Evolutionary conservation across 1,284 basidiomycete genomes (phyloP).

Genomic region (Athelia sp.): DNA sequence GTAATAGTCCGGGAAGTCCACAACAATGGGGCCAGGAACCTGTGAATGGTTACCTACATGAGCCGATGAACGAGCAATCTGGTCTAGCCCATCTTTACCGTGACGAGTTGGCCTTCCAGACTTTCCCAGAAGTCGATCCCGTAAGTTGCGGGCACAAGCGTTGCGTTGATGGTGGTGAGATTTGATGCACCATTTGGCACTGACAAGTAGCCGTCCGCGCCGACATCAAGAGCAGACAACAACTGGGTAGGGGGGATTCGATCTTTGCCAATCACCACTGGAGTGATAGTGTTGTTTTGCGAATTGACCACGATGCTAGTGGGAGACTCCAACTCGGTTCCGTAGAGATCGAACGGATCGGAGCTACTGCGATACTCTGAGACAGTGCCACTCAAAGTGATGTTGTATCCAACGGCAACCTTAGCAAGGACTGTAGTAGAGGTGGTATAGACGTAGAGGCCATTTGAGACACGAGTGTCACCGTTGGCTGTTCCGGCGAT

Average conservation of each 20-base stretch:
- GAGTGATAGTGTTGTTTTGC: constrained; percentile 25
- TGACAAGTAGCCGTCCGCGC: constrained; percentile 49
- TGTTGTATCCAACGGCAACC: constrained; percentile 43
- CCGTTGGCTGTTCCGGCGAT: constrained; percentile 39
- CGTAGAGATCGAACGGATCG: constrained; percentile 39
- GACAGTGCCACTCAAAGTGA: constrained; percentile 44
- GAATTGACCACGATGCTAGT: constrained; percentile 41
- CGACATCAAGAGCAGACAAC: constrained; percentile 45
- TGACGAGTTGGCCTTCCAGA: constrained; percentile 57
- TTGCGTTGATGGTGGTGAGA: constrained; percentile 40
- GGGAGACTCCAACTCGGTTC: constrained; percentile 47
- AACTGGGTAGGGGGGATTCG: constrained; percentile 47
- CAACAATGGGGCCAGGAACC: constrained; percentile 41
- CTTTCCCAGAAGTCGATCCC: constrained; percentile 67
- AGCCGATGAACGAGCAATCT: too few species aligned
- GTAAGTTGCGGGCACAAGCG: constrained; percentile 43
- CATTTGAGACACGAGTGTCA: constrained; percentile 47
- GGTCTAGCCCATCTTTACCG: too few species aligned
- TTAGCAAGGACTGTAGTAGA: constrained; percentile 29
- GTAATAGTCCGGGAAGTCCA: constrained; percentile 48
- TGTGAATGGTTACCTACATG: too few species aligned
- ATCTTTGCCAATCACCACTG: constrained; percentile 50
- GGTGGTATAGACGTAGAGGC: constrained; percentile 46
- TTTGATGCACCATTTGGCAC: constrained; percentile 50
- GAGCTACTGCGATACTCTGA: constrained; percentile 43